Percentiles rank a stretch among this genome's conserved stretches.
Conservation (phyloP, 768 basidiomycete species). For the Cystoderma amianthinum region DNA sequence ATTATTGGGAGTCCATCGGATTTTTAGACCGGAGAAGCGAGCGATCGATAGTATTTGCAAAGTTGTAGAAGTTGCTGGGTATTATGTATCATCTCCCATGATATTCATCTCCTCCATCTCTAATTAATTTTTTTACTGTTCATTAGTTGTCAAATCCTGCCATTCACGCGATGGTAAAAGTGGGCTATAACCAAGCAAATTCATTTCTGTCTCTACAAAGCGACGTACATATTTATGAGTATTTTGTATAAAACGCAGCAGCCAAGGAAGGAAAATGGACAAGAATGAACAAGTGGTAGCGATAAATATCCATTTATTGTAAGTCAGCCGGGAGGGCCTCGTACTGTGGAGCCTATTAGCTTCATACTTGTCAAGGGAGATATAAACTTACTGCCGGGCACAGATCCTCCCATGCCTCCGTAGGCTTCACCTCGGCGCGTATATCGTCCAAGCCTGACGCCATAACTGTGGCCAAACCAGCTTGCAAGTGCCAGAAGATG, state of each 20-base stretch:
- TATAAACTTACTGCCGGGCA: conserved; percentile 16
- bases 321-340: conserved; percentile 6
- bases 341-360: conserved; percentile 1
- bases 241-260: background rate
- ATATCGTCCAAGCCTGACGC: conserved; percentile 18
- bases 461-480: conserved; percentile 34
- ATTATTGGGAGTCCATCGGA: conserved; percentile 25
- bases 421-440: conserved; percentile 9
- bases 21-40: too few relatives aligned
- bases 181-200: background rate
- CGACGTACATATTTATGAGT: background rate
- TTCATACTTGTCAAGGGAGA: background rate
- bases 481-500: conserved; percentile 32
- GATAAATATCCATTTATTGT: conserved; percentile 1
- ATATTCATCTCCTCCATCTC: background rate
- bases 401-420: conserved; percentile 13
- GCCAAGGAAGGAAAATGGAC: background rate
- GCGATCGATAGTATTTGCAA: too few relatives aligned
- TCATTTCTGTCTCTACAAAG: background rate
- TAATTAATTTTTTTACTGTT: background rate
- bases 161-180: background rate
- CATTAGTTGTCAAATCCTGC: background rate
- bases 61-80: too few relatives aligned
- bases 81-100: background rate
- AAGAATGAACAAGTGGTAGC: background rate